phyloP scores from a whole-genome alignment of 371 early-diverging fungal species.

The Mortierella sp. region DNA sequence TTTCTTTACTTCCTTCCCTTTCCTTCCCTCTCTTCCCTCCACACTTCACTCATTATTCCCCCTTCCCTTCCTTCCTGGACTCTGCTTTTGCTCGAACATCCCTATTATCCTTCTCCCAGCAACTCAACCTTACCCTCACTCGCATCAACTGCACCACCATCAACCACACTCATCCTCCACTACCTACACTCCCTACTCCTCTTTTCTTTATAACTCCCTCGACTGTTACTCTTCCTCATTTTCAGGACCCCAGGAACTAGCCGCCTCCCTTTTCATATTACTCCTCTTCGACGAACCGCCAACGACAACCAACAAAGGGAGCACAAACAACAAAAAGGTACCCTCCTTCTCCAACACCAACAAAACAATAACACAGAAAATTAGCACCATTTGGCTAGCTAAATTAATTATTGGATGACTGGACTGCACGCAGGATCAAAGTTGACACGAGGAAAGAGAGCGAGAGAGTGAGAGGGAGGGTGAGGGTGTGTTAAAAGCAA shows the following conservation, averaged over 20 bases:
- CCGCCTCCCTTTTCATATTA: too few species aligned
- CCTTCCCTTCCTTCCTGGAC: slow-evolving; percentile 22
- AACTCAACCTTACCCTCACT: not conserved
- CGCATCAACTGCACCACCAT: slow-evolving; percentile 1
- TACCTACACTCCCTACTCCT: too few species aligned
- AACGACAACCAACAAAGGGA: not conserved
- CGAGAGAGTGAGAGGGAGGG: not conserved
- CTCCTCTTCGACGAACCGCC: too few species aligned
- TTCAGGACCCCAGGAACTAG: too few species aligned
- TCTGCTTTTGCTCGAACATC: not conserved
- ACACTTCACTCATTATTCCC: not conserved
- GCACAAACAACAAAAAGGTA: slow-evolving; percentile 7
- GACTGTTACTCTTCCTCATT: too few species aligned
- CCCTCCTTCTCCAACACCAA: not conserved
- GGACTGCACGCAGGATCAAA: not conserved
- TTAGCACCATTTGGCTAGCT: not conserved
- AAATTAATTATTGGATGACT: not conserved
- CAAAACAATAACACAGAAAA: not conserved
- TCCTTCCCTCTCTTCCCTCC: not conserved
- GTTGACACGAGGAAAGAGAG: not conserved
- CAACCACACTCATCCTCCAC: not conserved
- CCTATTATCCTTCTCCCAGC: slow-evolving; percentile 10
- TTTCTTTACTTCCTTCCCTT: not conserved
- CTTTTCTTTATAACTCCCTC: too few species aligned
- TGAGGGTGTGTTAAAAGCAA: not conserved